These are phyloP conservation scores for Pyrrhoderma noxium DNA, from an alignment of 1,284 basidiomycete species.

Conservation along the genomic window DNA sequence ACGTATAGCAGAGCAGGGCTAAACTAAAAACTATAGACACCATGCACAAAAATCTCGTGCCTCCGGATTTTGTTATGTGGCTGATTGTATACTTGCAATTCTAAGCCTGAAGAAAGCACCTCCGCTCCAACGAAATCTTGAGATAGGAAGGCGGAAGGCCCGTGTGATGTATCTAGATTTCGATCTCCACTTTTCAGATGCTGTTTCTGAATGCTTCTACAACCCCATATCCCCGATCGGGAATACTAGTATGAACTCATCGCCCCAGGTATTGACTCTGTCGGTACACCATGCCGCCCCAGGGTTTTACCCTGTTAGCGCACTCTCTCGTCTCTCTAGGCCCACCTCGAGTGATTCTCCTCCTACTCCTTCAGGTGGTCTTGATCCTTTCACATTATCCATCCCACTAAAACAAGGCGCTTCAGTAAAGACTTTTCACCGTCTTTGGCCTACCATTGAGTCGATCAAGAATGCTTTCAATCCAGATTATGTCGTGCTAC, in stretches of 20 bases:
- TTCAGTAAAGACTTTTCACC: slow-evolving; percentile 49
- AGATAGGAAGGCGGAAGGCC: slow-evolving; percentile 34
- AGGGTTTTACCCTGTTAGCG: slow-evolving; percentile 75
- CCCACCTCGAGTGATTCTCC: no score
- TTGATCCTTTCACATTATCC: slow-evolving; percentile 70
- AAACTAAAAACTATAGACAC: no score
- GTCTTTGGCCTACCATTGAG: slow-evolving; percentile 60
- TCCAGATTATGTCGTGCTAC: slow-evolving; percentile 77
- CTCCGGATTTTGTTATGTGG: slow-evolving; percentile 91
- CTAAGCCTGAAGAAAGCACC: slow-evolving; percentile 42
- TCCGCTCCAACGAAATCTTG: slow-evolving; percentile 5
- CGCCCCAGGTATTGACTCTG: slow-evolving; percentile 62
- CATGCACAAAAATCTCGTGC: slow-evolving; percentile 70
- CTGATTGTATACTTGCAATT: slow-evolving; percentile 81
- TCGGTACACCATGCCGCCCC: slow-evolving; percentile 79
- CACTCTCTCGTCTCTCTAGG: slow-evolving; percentile 44
- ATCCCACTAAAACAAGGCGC: slow-evolving; percentile 68
- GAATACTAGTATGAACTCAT: slow-evolving; percentile 19
- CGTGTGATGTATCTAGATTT: slow-evolving; percentile 87
- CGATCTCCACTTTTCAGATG: slow-evolving; percentile 89
- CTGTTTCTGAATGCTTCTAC: slow-evolving; percentile 73
- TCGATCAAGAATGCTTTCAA: slow-evolving; percentile 52
- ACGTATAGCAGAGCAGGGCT: no score
- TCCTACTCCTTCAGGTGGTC: slow-evolving; percentile 31
- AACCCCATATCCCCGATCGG: slow-evolving; percentile 15